A percentile compares a stretch with the other conserved stretches of the same genome.
Evolutionary conservation across 352 stramenopile species (phyloP).

Genomic region (Lagenidium giganteum): DNA sequence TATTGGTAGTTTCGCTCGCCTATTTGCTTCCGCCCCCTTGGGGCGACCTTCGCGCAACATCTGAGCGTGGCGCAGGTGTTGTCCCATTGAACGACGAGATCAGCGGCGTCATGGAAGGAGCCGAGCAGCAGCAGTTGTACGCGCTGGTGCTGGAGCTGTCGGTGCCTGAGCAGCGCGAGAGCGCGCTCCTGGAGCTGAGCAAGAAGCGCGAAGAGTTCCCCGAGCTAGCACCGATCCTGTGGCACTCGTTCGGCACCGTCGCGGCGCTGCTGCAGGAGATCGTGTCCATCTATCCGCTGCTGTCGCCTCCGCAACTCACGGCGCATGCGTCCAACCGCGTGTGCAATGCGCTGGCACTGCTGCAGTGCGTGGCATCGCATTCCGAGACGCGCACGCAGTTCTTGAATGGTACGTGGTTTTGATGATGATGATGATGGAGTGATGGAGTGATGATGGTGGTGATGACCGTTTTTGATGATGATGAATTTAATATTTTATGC

Average conservation of each 20-base stretch:
- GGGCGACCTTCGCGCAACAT: too few species aligned
- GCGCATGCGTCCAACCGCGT: constrained; percentile 96
- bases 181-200: constrained; percentile 96
- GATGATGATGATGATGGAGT: neutral
- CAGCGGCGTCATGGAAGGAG: constrained; percentile 61
- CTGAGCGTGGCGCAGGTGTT: too few species aligned
- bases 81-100: too few species aligned
- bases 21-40: too few species aligned
- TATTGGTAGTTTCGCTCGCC: too few species aligned
- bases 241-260: constrained; percentile 97
- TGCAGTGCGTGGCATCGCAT: constrained; percentile 98
- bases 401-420: constrained; percentile 80
- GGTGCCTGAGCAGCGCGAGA: constrained; percentile 93
- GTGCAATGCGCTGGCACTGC: constrained; percentile 97
- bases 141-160: constrained; percentile 92
- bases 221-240: constrained; percentile 97
- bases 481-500: neutral
- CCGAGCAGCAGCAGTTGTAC: constrained; percentile 78
- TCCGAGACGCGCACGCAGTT: constrained; percentile 96
- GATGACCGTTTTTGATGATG: neutral
- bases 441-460: too few species aligned
- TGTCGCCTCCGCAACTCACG: constrained; percentile 96
- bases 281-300: constrained; percentile 96
- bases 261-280: constrained; percentile 98
- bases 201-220: constrained; percentile 98